These are phyloP conservation scores for Kitagawia praeruptora DNA, from an alignment of 129 eudicot species.

Conservation along the genomic window DNA sequence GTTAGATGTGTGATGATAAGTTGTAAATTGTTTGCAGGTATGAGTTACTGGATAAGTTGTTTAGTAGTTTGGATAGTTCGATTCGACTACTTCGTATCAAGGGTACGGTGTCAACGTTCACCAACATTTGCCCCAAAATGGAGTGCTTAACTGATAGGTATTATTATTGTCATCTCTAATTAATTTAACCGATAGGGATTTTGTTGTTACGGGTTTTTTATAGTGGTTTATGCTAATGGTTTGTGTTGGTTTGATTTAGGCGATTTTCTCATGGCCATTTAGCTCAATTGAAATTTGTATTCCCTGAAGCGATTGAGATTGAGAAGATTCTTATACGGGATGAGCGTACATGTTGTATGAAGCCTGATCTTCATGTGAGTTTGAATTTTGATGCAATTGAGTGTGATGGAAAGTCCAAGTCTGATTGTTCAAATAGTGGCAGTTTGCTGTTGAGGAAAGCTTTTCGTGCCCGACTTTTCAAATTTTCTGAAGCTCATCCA, in stretches of 20 bases:
- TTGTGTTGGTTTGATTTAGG: constrained; percentile 27
- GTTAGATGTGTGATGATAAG: not conserved
- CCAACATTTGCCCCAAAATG: constrained; percentile 47
- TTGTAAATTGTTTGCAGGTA: constrained; percentile 33
- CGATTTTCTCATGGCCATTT: constrained; percentile 61
- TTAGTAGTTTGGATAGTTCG: constrained; percentile 52
- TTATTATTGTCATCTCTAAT: not conserved
- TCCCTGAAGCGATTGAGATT: constrained; percentile 70
- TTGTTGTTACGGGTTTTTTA: not conserved
- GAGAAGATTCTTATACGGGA: constrained; percentile 56
- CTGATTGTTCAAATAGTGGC: constrained; percentile 26
- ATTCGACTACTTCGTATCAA: constrained; percentile 51
- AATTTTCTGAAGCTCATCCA: constrained; percentile 43
- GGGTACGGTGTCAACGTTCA: constrained; percentile 38
- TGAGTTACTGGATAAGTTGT: constrained; percentile 55
- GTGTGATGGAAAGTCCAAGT: constrained; percentile 25
- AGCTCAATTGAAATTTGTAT: constrained; percentile 70
- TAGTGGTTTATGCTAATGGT: not conserved
- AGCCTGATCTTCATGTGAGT: constrained; percentile 58
- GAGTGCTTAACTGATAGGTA: constrained; percentile 76
- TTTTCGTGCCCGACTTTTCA: constrained; percentile 51
- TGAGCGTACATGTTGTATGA: constrained; percentile 68
- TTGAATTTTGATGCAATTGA: constrained; percentile 33
- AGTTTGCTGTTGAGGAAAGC: constrained; percentile 44
- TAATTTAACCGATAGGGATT: not conserved